phyloP scores from a whole-genome alignment of 768 basidiomycete genomes.

The Tephrocybe sp. region DNA sequence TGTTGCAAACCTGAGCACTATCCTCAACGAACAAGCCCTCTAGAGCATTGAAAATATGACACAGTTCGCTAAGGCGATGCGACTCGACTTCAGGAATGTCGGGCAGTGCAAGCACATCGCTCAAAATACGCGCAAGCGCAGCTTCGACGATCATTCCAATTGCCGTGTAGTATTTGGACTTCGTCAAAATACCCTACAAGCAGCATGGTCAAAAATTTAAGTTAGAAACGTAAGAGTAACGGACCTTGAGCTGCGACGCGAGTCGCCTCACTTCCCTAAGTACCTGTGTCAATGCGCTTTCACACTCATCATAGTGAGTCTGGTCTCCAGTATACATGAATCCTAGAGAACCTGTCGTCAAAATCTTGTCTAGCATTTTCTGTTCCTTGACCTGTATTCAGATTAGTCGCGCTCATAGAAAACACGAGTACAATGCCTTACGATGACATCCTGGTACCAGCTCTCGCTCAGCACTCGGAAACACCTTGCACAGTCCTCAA shows the following conservation, averaged over 20 bases:
- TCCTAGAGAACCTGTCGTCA: slow-evolving; percentile 54
- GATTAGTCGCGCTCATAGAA: not conserved
- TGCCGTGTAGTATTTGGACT: slow-evolving; percentile 67
- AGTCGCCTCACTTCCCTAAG: slow-evolving; percentile 61
- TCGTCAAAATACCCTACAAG: slow-evolving; percentile 61
- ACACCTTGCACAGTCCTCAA: slow-evolving; percentile 48
- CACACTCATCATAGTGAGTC: slow-evolving; percentile 73
- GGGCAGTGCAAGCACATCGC: slow-evolving; percentile 68
- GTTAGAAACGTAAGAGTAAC: slow-evolving; percentile 13
- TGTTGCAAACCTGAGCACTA: slow-evolving; percentile 46
- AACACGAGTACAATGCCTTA: slow-evolving; percentile 32
- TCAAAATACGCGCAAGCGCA: slow-evolving; percentile 62
- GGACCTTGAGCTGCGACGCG: slow-evolving; percentile 72
- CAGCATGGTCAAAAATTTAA: not conserved
- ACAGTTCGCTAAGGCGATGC: slow-evolving; percentile 77
- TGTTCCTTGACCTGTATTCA: slow-evolving; percentile 46
- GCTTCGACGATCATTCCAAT: slow-evolving; percentile 71
- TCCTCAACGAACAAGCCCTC: slow-evolving; percentile 80
- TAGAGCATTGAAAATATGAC: slow-evolving; percentile 71
- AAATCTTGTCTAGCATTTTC: slow-evolving; percentile 37
- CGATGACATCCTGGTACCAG: slow-evolving; percentile 71
- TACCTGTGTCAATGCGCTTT: slow-evolving; percentile 60
- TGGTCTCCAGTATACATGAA: slow-evolving; percentile 72
- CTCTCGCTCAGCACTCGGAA: slow-evolving; percentile 60
- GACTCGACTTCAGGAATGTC: slow-evolving; percentile 92